Evolutionary conservation across 495 filamentous ascomycete species (phyloP), one percentile per base, ranked within the genome.

Genomic region (Hypomontagnella submonticulosa): DNA sequence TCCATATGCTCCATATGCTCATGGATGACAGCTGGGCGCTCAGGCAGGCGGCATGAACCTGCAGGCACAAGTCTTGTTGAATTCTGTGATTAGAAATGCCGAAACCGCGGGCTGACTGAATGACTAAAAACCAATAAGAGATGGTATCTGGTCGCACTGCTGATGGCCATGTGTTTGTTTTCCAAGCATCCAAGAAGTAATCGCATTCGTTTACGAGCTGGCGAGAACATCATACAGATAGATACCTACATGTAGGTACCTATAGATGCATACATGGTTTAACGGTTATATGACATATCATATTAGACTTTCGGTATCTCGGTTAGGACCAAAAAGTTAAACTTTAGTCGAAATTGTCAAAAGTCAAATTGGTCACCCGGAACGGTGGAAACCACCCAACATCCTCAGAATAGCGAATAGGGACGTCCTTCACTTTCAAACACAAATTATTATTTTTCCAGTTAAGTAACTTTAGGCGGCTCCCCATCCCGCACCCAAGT

Each of bases 401-500:
- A 27, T 6, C n/a, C 3, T 4, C 36, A 36, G 10, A 38, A 38
- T 38, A 38, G 36, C 9, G 36, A 38, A 38, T 38, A 38, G 36
- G n/a, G 36, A 6, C 3, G 3, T 38, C n/a, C 36, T 38, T 13
- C 36, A 38, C n/a, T 11, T 13, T 38, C 36, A 11, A 36, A 12
- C n/a, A 11, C 36, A 11, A 4, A 38, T 38, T 38, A 2, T 38
- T 8, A 2, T 12, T 38, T 38, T 13, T 12, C 54, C 13, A 63
- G 48, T 64, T 64, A 46, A 46, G 60, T 69, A 63, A 61, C 56
- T 69, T 32, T 64, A 63, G 38, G 60, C 66, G 66, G 60, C 19
- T 19, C 12, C 6, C 52, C 44, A 46, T 12, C 20, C 33, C 47
- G 48, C 36, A 32, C 37, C 46, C 44, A 37, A 37, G 16, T 33